These are phyloP conservation scores for Cytospora mali DNA, from an alignment of 2,329 filamentous ascomycete genomes.

Conservation along the genomic window DNA sequence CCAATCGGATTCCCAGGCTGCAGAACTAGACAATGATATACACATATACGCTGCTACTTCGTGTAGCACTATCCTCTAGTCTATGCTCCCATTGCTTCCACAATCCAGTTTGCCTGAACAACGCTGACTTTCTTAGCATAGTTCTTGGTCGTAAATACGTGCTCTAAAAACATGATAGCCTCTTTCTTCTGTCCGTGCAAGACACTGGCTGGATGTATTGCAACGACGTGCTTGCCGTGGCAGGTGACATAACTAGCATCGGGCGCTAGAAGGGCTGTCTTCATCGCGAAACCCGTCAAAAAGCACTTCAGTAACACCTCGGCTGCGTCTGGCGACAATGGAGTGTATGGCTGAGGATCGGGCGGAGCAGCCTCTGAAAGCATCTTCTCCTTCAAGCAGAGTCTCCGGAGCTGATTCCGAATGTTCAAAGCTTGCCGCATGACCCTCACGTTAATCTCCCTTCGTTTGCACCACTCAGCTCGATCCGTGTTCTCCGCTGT, in stretches of 20 bases:
- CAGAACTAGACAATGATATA: not conserved
- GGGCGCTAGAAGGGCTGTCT: conserved; percentile 62
- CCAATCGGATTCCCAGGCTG: too few relatives aligned
- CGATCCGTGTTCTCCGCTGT: conserved; percentile 58
- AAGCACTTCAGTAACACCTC: conserved; percentile 63
- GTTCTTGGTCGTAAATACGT: conserved; percentile 67
- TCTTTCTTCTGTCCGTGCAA: conserved; percentile 65
- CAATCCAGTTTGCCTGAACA: conserved; percentile 62
- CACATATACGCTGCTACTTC: too few relatives aligned
- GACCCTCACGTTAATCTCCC: conserved; percentile 60
- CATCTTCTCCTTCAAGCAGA: conserved; percentile 57
- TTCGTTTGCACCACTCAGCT: conserved; percentile 59
- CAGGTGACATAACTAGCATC: conserved; percentile 64
- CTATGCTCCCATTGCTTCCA: conserved; percentile 41
- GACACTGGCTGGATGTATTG: conserved; percentile 65
- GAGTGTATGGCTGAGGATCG: conserved; percentile 60
- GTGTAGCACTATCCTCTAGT: not conserved
- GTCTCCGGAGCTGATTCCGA: conserved; percentile 60
- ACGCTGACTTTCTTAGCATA: conserved; percentile 68
- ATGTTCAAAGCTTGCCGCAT: conserved; percentile 66
- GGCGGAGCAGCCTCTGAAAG: conserved; percentile 47
- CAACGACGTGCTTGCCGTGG: conserved; percentile 61
- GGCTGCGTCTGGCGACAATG: conserved; percentile 56
- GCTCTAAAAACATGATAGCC: conserved; percentile 69
- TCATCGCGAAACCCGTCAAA: conserved; percentile 61